These are phyloP conservation scores for Acacia melanoxylon DNA, from an alignment of 306 rosid species.

Conservation along the genomic window DNA sequence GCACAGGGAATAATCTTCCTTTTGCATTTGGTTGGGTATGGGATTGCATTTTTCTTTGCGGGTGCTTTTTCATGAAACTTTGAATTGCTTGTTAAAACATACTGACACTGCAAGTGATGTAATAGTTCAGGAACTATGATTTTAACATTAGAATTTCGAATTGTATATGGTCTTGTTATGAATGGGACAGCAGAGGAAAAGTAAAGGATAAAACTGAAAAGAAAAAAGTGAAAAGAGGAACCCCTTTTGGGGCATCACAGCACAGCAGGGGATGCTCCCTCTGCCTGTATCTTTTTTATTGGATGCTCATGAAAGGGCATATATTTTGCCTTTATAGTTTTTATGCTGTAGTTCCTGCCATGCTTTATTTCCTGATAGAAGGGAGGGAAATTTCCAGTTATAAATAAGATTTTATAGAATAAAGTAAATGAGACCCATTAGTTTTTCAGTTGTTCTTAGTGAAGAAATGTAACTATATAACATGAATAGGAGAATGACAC, in stretches of 20 bases:
- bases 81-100: constrained; percentile 8
- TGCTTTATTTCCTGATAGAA: constrained; percentile 2
- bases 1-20: constrained; percentile 98
- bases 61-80: neutral
- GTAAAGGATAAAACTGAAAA: neutral
- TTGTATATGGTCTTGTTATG: neutral
- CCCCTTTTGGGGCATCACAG: neutral
- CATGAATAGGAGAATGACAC: neutral
- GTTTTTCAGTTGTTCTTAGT: neutral
- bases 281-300: neutral
- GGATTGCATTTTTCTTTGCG: neutral
- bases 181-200: neutral
- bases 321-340: neutral
- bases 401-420: neutral
- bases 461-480: neutral
- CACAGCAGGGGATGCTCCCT: neutral
- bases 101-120: neutral
- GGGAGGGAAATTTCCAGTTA: neutral
- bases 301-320: constrained; percentile 6
- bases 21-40: constrained; percentile 98
- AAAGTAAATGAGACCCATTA: neutral
- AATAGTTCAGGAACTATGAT: constrained; percentile 6
- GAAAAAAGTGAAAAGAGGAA: neutral
- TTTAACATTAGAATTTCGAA: neutral
- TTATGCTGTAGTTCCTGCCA: neutral